Evolutionary conservation across 306 rosid genomes (phyloP).

Genomic region (Abrus pulchellus): DNA sequence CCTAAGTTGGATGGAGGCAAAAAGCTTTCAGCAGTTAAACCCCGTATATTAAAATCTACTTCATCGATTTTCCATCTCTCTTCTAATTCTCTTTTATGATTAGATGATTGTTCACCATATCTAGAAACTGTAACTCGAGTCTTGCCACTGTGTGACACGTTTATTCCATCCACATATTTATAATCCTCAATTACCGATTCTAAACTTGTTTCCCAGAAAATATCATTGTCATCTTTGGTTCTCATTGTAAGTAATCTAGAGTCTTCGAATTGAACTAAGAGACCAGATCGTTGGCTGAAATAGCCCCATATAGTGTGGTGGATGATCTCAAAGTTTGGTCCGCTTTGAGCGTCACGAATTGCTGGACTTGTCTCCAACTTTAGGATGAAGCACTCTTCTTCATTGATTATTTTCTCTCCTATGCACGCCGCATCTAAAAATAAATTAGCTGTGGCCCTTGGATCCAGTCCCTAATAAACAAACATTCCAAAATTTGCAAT

Average conservation of each 20-base stretch:
- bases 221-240: slow-evolving; percentile 71
- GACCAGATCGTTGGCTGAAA: slow-evolving; percentile 95
- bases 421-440: slow-evolving; percentile 84
- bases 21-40: slow-evolving; percentile 75
- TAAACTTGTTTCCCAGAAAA: slow-evolving; percentile 95
- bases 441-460: slow-evolving; percentile 86
- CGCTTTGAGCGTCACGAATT: slow-evolving; percentile 74
- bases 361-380: slow-evolving; percentile 85
- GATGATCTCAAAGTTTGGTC: slow-evolving; percentile 72
- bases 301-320: slow-evolving; percentile 96
- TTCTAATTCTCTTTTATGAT: slow-evolving; percentile 86
- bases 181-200: slow-evolving; percentile 85
- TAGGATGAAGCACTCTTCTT: slow-evolving; percentile 82
- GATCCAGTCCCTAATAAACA: slow-evolving; percentile 78
- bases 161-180: slow-evolving; percentile 78
- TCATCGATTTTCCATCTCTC: slow-evolving; percentile 90
- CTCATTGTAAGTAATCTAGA: slow-evolving; percentile 79
- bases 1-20: slow-evolving; percentile 64
- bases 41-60: slow-evolving; percentile 80
- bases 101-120: slow-evolving; percentile 82
- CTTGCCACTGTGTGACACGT: slow-evolving; percentile 85
- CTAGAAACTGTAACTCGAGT: slow-evolving; percentile 74
- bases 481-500: neutral
- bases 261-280: slow-evolving; percentile 82
- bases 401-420: slow-evolving; percentile 84